phyloP scores from a whole-genome alignment of 495 filamentous ascomycete species.

The Podospora australis region DNA sequence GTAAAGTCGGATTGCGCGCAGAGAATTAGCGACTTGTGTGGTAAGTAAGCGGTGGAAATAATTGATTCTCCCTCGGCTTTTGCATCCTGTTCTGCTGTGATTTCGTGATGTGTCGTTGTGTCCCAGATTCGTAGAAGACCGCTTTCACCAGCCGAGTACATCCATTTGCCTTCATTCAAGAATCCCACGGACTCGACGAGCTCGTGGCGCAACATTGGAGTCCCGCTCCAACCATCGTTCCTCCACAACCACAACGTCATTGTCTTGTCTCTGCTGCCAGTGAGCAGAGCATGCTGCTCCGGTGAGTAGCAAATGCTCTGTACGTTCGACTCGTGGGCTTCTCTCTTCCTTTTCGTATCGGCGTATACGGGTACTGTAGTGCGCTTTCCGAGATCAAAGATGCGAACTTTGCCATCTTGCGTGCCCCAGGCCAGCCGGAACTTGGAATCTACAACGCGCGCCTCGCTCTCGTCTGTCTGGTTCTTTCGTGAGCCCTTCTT shows the following conservation, averaged over 20 bases:
- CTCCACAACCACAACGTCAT: constrained; percentile 93
- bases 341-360: constrained; percentile 32
- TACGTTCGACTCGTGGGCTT: constrained; percentile 90
- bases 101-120: constrained; percentile 64
- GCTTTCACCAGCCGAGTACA: constrained; percentile 82
- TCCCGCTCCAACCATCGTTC: constrained; percentile 74
- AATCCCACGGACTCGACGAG: constrained; percentile 80
- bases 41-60: constrained; percentile 59
- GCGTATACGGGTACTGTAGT: constrained; percentile 64
- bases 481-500: constrained; percentile 41
- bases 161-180: constrained; percentile 56
- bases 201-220: constrained; percentile 79
- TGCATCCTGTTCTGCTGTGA: constrained; percentile 62
- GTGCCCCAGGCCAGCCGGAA: constrained; percentile 85
- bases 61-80: constrained; percentile 72
- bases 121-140: constrained; percentile 80
- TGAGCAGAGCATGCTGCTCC: constrained; percentile 66
- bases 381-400: constrained; percentile 87
- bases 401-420: constrained; percentile 83
- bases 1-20: constrained; percentile 89
- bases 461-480: constrained; percentile 40
- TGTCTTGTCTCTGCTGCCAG: constrained; percentile 92
- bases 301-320: constrained; percentile 74
- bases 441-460: constrained; percentile 33
- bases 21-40: constrained; percentile 58